Conservation (phyloP, 108 stramenopile genomes). For the Skeletonema costatum region DNA sequence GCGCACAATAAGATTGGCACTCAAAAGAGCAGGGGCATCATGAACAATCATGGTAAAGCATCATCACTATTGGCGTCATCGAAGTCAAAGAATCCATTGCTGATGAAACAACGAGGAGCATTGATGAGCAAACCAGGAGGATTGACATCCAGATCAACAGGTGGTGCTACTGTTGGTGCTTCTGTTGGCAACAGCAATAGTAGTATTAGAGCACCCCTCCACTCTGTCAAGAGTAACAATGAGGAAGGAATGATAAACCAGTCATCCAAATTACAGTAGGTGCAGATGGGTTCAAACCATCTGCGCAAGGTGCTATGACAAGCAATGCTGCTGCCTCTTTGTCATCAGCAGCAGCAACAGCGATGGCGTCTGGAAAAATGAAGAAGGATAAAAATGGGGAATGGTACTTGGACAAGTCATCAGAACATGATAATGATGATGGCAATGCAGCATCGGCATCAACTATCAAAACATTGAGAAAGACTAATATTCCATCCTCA, state of each 20-base stretch:
- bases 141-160: no score
- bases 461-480: not conserved
- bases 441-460: not conserved
- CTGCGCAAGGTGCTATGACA: not conserved
- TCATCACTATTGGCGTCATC: not conserved
- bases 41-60: not conserved
- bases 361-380: constrained; percentile 19
- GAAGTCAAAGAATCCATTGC: not conserved
- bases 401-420: constrained; percentile 8
- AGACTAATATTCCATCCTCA: no score
- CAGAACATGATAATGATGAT: not conserved
- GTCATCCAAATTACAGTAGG: no score
- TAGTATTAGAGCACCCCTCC: not conserved
- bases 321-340: not conserved
- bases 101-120: not conserved
- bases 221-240: no score
- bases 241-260: no score
- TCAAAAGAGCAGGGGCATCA: not conserved
- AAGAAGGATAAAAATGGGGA: constrained; percentile 30
- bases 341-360: constrained; percentile 3
- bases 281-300: not conserved
- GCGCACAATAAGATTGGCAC: not conserved
- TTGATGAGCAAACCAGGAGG: not conserved
- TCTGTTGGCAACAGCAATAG: not conserved
- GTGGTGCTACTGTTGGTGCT: no score